A percentile compares a stretch with the other conserved stretches of the same genome.
Evolutionary conservation across 352 stramenopile species (phyloP).

Genomic region (Thraustochytrium sp.): DNA sequence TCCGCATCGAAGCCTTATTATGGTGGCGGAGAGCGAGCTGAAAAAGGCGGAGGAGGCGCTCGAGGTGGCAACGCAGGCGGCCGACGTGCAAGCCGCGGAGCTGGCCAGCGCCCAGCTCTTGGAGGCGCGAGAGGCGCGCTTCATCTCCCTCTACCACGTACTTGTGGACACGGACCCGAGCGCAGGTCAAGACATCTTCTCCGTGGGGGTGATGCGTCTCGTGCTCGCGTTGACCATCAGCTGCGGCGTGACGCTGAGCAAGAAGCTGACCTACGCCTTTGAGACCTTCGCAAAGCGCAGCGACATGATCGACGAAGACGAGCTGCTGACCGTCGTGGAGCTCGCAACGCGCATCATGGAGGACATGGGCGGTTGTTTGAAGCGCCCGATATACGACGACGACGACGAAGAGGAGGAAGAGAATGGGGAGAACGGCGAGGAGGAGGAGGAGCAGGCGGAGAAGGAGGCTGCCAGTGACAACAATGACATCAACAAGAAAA

Average conservation of each 20-base stretch:
- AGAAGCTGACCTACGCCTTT: constrained; percentile 70
- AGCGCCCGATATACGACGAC: neutral
- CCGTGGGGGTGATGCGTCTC: constrained; percentile 49
- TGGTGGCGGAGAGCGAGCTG: constrained; percentile 42
- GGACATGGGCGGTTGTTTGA: constrained; percentile 53
- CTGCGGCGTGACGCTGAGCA: constrained; percentile 53
- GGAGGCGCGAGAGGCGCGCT: constrained; percentile 33
- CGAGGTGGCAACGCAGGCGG: constrained; percentile 25
- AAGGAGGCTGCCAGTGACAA: neutral
- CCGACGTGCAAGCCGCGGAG: neutral
- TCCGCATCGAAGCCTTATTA: constrained; percentile 26
- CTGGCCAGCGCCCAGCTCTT: neutral
- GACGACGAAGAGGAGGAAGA: neutral
- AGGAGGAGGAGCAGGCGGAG: neutral
- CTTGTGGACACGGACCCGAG: constrained; percentile 45
- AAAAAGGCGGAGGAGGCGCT: constrained; percentile 42
- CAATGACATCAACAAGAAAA: neutral
- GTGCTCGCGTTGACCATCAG: constrained; percentile 56
- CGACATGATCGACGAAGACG: constrained; percentile 49
- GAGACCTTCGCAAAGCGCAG: constrained; percentile 58
- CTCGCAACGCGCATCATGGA: constrained; percentile 45
- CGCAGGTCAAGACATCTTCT: neutral
- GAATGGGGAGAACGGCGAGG: neutral
- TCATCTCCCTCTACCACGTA: constrained; percentile 45
- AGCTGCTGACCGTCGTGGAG: constrained; percentile 45